Conservation (phyloP, 495 filamentous ascomycete genomes). For the Astrothelium macrocarpum region DNA sequence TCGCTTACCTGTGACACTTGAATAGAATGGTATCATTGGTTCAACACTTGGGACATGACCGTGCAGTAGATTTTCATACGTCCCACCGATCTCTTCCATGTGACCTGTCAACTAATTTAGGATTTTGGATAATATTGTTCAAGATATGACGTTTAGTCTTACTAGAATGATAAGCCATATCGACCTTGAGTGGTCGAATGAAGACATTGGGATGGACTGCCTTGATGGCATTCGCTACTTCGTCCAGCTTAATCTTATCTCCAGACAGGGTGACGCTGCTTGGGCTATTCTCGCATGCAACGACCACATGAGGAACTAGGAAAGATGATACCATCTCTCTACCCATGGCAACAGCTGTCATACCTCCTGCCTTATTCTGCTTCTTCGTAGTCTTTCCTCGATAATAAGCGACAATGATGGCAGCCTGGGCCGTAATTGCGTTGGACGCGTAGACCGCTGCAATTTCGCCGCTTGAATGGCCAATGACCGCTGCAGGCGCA, state of each 20-base stretch:
- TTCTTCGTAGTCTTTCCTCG: slow-evolving; percentile 22
- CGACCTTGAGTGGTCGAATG: slow-evolving; percentile 5
- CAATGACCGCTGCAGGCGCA: slow-evolving; percentile 36
- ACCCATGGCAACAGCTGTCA: slow-evolving; percentile 20
- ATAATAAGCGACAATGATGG: slow-evolving; percentile 35
- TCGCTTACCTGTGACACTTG: background rate
- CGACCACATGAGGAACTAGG: background rate
- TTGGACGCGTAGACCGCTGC: slow-evolving; percentile 53
- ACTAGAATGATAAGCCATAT: slow-evolving; percentile 41
- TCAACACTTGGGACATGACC: background rate
- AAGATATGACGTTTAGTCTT: slow-evolving; percentile 40
- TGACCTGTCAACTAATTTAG: background rate
- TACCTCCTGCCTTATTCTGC: slow-evolving; percentile 9
- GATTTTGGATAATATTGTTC: background rate
- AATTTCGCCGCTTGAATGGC: slow-evolving; percentile 57
- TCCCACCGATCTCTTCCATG: background rate
- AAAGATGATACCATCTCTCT: slow-evolving; percentile 1
- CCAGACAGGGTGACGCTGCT: slow-evolving; percentile 27
- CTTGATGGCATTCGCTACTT: background rate
- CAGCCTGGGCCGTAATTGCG: slow-evolving; percentile 37
- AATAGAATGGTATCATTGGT: background rate
- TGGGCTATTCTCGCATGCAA: slow-evolving; percentile 33
- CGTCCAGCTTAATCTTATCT: slow-evolving; percentile 10
- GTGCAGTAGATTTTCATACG: background rate
- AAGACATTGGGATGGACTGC: slow-evolving; percentile 5